Evolutionary conservation across 2,329 filamentous ascomycete genomes (phyloP), one percentile per base, ranked within the genome.

Genomic region (Ophiocordyceps unilateralis): DNA sequence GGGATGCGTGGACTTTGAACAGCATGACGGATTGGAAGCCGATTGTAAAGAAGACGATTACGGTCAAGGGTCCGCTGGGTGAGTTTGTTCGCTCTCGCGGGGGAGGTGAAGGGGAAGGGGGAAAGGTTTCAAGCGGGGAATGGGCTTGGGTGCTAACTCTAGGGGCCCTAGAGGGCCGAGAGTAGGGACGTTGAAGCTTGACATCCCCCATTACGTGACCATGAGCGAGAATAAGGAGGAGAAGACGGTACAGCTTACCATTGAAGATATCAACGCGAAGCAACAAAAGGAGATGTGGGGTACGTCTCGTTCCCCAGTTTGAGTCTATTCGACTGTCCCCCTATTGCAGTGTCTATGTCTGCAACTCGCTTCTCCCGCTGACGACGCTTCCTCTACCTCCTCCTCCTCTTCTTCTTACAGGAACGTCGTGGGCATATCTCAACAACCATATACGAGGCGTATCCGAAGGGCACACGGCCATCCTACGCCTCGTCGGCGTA

Each of bases 221-320:
- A 68, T 96, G 47, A 66, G 76, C 44, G 74, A 82, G 50, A 81
- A 93, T 55, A 59, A 66, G 19, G 70, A 70, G 41, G 63, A 69
- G 23, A 69, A 72, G 50, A 82, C 79, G 55, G 76, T 80, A 11
- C 69, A 69, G 26, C 65, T 98, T 50, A 76, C 69, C 44, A 76
- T 98, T 11, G 62, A 79, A 55, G 74, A 96, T 61, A 62, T 68
- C 17, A 65, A 76, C 17, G 61, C 76, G 43, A 80, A 79, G 64
- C 70, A 83, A 48, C 89, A 96, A 63, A 80, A 81, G 58, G 83
- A 83, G 61, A 96, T 96, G 88, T 96, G 91, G 91, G 91, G 89
- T 94, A 52, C 43, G 62, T 60, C 24, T 26, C 24, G n/a, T n/a
- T n/a, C n/a, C n/a, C n/a, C n/a, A n/a, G n/a, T n/a, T n/a, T n/a